Evolutionary conservation across 2,329 filamentous ascomycete species (phyloP).

Genomic region (Colletotrichum camelliae): DNA sequence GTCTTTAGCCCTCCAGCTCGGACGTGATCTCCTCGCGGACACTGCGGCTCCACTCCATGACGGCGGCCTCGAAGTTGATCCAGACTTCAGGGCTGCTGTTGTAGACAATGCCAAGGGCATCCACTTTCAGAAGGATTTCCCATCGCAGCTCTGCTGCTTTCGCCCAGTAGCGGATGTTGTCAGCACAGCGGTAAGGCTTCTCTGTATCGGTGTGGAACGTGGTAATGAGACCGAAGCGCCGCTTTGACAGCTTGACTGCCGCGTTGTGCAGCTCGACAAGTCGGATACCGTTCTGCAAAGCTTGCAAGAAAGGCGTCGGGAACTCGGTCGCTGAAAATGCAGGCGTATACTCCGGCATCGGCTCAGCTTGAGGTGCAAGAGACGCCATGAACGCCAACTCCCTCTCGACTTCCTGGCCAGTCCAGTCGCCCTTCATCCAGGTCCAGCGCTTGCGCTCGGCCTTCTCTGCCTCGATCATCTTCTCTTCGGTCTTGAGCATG

Average conservation of each 20-base stretch:
- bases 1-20: slow-evolving; percentile 52
- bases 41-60: slow-evolving; percentile 82
- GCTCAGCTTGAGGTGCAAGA: slow-evolving; percentile 65
- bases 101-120: slow-evolving; percentile 87
- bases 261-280: slow-evolving; percentile 91
- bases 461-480: slow-evolving; percentile 74
- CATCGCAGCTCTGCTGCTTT: slow-evolving; percentile 95
- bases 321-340: slow-evolving; percentile 44
- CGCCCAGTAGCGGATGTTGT: slow-evolving; percentile 94
- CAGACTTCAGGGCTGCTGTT: slow-evolving; percentile 73
- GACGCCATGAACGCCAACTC: slow-evolving; percentile 84
- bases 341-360: slow-evolving; percentile 73
- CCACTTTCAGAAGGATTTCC: slow-evolving; percentile 83
- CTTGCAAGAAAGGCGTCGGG: slow-evolving; percentile 75
- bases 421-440: slow-evolving; percentile 84
- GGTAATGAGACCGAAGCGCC: slow-evolving; percentile 89
- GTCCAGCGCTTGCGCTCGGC: slow-evolving; percentile 76
- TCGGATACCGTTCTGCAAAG: slow-evolving; percentile 78
- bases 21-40: slow-evolving; percentile 83
- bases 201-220: slow-evolving; percentile 89
- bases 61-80: slow-evolving; percentile 81
- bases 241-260: slow-evolving; percentile 81
- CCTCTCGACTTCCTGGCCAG: slow-evolving; percentile 73
- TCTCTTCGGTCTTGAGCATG: slow-evolving; percentile 79
- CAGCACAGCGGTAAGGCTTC: slow-evolving; percentile 92